Base-by-base conservation (phyloP, 108 stramenopile genomes). In the Aureococcus anophagefferens region DNA sequence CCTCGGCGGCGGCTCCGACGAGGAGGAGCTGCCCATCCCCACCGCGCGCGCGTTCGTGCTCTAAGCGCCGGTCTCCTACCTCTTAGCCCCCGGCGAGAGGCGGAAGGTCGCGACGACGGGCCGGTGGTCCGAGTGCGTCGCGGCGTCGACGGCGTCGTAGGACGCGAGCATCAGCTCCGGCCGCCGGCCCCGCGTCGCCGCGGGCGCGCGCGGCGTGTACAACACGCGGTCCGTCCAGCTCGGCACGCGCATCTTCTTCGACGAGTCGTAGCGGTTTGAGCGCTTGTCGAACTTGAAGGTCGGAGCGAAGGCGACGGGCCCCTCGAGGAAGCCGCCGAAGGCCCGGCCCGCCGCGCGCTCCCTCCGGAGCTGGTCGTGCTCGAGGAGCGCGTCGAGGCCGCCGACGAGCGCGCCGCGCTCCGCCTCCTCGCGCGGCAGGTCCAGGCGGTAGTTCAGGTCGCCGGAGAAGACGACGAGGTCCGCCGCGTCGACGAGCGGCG, bases 241-340 rank as follows among this genome's bases (percentile, higher is more conserved):
- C 0, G 80, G 83, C 4, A 84, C 64, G 29, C 83, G 68, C 66
- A 59, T 67, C 71, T 84, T 89, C 16, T 77, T 79, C 25, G 79
- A 73, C 28, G 74, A 67, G 68, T 84, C 83, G 71, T 84, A 84
- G n/a, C 18, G 59, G 30, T 63, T 35, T 29, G 13, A 74, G 62
- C 65, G 74, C 71, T 80, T 75, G 62, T 85, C 84, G 66, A 83
- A 80, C 70, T 86, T 86, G 72, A 83, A 87, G 18, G 85, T 87
- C 31, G 87, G 87, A 17, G 64, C 30, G 67, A 87, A 87, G 28
- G 51, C 35, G 21, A 87, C 13, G 16, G 78, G 73, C 0, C 76
- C 81, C 63, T 87, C 87, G 34, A 31, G 30, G 32, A 85, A 82
- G 4, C 70, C 79, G 40, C 35, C 65, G 66, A 85, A 84, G 18